Conservation (phyloP, 768 basidiomycete genomes). For the Lactarius trivialis region DNA sequence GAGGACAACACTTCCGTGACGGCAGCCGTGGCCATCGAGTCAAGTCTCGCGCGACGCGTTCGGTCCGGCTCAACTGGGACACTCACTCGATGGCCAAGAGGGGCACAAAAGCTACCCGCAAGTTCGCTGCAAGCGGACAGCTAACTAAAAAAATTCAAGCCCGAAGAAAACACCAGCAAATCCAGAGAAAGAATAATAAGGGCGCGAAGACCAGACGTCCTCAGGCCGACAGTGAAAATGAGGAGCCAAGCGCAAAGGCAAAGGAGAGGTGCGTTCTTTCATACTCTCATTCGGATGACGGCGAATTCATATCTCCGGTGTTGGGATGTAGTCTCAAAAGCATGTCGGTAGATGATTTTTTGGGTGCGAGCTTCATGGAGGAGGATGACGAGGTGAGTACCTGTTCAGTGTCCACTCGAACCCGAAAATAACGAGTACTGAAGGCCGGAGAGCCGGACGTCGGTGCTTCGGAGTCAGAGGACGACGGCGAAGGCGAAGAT, state of each 20-base stretch:
- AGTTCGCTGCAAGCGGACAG: conserved; percentile 83
- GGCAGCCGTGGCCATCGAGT: conserved; percentile 9
- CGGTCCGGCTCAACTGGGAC: background rate
- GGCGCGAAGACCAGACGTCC: conserved; percentile 26
- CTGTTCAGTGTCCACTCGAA: background rate
- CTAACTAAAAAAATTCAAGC: conserved; percentile 82
- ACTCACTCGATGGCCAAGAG: conserved; percentile 43
- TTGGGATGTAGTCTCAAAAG: conserved; percentile 35
- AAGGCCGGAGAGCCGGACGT: conserved; percentile 30
- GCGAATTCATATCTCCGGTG: background rate
- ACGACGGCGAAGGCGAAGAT: conserved; percentile 35
- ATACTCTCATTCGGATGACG: background rate
- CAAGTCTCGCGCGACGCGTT: background rate
- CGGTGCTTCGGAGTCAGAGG: conserved; percentile 37
- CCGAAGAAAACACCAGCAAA: conserved; percentile 73
- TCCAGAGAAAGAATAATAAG: conserved; percentile 60
- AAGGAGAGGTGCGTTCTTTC: conserved; percentile 22
- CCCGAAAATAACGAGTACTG: background rate
- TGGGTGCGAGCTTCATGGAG: conserved; percentile 68
- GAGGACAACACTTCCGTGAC: conserved; percentile 45
- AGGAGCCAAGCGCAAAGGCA: conserved; percentile 10
- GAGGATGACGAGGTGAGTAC: conserved; percentile 43
- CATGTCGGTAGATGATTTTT: conserved; percentile 74
- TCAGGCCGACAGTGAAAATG: conserved; percentile 26
- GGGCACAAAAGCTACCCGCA: conserved; percentile 73